These are phyloP conservation scores for Cardiospermum halicacabum DNA, from an alignment of 345 rosid genomes.

Conservation along the genomic window DNA sequence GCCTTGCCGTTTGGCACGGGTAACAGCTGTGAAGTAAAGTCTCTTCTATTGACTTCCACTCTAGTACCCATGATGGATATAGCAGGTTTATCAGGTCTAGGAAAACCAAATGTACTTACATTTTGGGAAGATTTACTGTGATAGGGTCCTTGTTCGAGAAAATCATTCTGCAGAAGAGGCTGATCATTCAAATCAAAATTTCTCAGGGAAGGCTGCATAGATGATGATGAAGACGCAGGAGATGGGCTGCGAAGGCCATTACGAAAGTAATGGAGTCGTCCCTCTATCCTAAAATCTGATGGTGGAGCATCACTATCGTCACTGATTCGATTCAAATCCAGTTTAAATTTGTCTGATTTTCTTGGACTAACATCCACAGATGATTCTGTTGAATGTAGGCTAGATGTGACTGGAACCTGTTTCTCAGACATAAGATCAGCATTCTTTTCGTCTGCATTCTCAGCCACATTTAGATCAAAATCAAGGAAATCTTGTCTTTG, in stretches of 20 bases:
- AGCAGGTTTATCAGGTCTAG: constrained; percentile 49
- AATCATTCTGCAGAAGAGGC: constrained; percentile 45
- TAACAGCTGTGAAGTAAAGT: constrained; percentile 35
- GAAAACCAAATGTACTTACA: constrained; percentile 32
- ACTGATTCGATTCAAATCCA: constrained; percentile 73
- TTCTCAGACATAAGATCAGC: constrained; percentile 38
- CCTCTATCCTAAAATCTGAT: constrained; percentile 46
- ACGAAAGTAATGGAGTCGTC: constrained; percentile 38
- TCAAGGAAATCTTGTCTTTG: constrained; percentile 46
- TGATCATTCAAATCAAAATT: constrained; percentile 90
- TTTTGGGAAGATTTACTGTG: constrained; percentile 31
- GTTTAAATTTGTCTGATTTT: constrained; percentile 56
- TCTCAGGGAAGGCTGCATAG: constrained; percentile 57
- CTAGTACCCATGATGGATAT: constrained; percentile 72
- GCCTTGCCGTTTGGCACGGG: constrained; percentile 60
- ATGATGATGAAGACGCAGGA: constrained; percentile 72
- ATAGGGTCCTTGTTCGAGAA: constrained; percentile 45
- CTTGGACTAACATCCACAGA: constrained; percentile 51
- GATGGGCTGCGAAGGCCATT: constrained; percentile 67
- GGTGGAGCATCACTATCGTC: constrained; percentile 62
- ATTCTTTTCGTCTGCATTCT: constrained; percentile 65
- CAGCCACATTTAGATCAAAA: constrained; percentile 83
- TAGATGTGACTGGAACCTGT: constrained; percentile 47
- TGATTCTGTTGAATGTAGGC: constrained; percentile 53
- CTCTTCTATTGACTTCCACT: constrained; percentile 60